Conservation (phyloP, 129 eudicot species). For the Flaveria bidentis region DNA sequence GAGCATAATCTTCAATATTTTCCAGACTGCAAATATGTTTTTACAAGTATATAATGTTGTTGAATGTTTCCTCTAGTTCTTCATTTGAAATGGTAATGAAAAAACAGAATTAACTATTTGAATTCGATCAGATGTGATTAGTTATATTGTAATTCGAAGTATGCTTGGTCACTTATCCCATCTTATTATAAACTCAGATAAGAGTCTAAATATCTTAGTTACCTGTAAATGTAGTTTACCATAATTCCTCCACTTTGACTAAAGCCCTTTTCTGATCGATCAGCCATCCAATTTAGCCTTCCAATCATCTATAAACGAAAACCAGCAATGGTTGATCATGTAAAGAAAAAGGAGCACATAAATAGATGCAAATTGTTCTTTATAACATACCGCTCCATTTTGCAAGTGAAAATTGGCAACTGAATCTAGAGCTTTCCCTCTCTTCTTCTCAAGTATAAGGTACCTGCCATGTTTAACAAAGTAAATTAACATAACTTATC, state of each 20-base stretch:
- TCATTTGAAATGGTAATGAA: neutral
- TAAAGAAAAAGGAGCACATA: neutral
- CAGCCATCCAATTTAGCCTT: slow-evolving; percentile 92
- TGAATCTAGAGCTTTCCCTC: slow-evolving; percentile 94
- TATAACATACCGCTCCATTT: slow-evolving; percentile 85
- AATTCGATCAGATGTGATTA: neutral
- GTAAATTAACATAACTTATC: slow-evolving; percentile 5
- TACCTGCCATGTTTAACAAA: slow-evolving; percentile 49
- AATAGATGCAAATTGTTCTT: slow-evolving; percentile 4
- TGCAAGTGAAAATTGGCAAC: slow-evolving; percentile 98
- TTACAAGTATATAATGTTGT: neutral
- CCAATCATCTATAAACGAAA: slow-evolving; percentile 55
- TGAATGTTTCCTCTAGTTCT: neutral
- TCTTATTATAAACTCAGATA: slow-evolving; percentile 2
- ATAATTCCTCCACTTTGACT: slow-evolving; percentile 89
- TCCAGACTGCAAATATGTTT: slow-evolving; percentile 60
- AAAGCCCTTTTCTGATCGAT: slow-evolving; percentile 79
- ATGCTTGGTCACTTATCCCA: slow-evolving; percentile 6
- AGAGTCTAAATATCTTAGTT: slow-evolving; percentile 16
- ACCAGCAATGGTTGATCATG: neutral
- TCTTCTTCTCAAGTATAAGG: slow-evolving; percentile 83
- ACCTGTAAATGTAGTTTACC: slow-evolving; percentile 92
- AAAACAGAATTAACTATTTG: neutral
- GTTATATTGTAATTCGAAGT: slow-evolving; percentile 9
- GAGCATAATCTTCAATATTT: slow-evolving; percentile 84